phyloP scores from a whole-genome alignment of 176 grass and related monocot genomes.

The Raddia distichophylla region DNA sequence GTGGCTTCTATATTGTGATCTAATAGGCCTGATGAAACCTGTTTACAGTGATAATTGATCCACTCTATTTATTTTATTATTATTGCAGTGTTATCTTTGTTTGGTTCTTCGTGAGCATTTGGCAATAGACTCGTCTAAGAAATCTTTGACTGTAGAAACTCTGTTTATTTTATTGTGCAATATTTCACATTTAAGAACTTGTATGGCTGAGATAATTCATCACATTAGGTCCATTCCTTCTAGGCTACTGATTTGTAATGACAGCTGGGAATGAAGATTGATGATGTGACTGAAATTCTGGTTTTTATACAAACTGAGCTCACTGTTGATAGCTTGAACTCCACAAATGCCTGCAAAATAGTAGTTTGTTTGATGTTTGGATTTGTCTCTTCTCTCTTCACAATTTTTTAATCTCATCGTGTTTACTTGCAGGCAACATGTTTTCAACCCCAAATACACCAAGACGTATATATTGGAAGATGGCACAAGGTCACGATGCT shows the following conservation, averaged over 20 bases:
- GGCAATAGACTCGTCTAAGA: slow-evolving; percentile 10
- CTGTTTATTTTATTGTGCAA: background rate
- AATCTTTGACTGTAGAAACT: too few relatives aligned
- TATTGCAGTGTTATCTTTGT: slow-evolving; percentile 3
- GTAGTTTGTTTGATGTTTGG: background rate
- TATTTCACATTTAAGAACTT: slow-evolving; percentile 22
- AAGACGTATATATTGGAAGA: slow-evolving; percentile 95
- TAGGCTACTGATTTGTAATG: background rate
- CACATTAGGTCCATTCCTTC: slow-evolving; percentile 9
- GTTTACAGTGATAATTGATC: background rate
- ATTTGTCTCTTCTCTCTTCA: slow-evolving; percentile 7
- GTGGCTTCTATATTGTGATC: slow-evolving; percentile 1
- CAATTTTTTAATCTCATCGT: background rate
- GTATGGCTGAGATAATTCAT: slow-evolving; percentile 3
- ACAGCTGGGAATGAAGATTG: background rate
- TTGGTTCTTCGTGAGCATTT: background rate
- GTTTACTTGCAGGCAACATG: slow-evolving; percentile 80
- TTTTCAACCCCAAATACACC: slow-evolving; percentile 98
- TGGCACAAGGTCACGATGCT: slow-evolving; percentile 90
- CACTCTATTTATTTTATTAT: slow-evolving; percentile 15
- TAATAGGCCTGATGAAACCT: slow-evolving; percentile 12
- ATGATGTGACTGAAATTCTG: background rate
- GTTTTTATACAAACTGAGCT: background rate
- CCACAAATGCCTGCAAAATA: slow-evolving; percentile 11
- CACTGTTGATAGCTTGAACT: slow-evolving; percentile 23